A percentile compares a stretch with the other conserved stretches of the same genome.
Conservation (phyloP, 352 stramenopile species). For the Thalassiosira mediterranea region DNA sequence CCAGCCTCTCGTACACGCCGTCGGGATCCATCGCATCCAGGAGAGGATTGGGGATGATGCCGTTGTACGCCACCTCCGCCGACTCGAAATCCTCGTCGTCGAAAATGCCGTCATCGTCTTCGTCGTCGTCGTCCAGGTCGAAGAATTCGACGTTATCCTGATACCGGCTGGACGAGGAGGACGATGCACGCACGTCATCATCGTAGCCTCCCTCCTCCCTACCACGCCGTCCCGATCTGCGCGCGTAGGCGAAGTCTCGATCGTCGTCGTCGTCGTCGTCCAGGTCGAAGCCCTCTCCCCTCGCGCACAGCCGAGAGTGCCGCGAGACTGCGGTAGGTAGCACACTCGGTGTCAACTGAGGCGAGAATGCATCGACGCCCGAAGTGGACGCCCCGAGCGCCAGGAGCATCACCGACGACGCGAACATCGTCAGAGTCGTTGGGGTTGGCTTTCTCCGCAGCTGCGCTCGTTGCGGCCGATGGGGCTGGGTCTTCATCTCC, state of each 20-base stretch:
- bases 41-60: conserved; percentile 77
- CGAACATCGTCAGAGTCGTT: conserved; percentile 14
- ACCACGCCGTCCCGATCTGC: conserved; percentile 20
- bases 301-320: background rate
- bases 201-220: conserved; percentile 31
- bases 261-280: conserved; percentile 35
- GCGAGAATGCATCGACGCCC: conserved; percentile 19
- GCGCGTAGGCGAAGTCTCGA: conserved; percentile 30
- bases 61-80: conserved; percentile 49
- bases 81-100: conserved; percentile 35
- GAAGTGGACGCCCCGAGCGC: conserved; percentile 7
- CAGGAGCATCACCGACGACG: conserved; percentile 13
- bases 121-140: conserved; percentile 44
- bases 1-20: conserved; percentile 68
- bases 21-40: conserved; percentile 81
- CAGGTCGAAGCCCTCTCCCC: conserved; percentile 5
- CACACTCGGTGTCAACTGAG: conserved; percentile 3
- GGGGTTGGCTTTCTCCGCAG: no score
- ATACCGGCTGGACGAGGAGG: conserved; percentile 25
- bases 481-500: no score
- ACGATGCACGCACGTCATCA: conserved; percentile 7
- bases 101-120: conserved; percentile 33
- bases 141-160: conserved; percentile 50
- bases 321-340: background rate
- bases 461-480: no score